Evolutionary conservation across 2,329 filamentous ascomycete genomes (phyloP).

Genomic region (Lasiodiplodia citricola): DNA sequence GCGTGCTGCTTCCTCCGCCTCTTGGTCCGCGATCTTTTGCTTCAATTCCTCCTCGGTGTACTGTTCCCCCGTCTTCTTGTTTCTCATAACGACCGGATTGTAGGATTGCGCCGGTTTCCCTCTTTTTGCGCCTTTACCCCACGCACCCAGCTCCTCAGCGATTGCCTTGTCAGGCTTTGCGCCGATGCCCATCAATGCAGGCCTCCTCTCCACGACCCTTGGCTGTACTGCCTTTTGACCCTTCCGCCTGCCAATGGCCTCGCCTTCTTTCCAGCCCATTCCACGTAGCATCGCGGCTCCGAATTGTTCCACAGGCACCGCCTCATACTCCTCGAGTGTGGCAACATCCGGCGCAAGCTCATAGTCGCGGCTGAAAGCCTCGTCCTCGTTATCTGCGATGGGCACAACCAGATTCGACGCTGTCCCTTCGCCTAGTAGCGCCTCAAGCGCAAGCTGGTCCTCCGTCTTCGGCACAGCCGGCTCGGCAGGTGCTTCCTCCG

Average conservation of each 20-base stretch:
- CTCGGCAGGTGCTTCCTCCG: constrained; percentile 30
- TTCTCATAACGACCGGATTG: constrained; percentile 65
- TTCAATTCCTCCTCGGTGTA: constrained; percentile 68
- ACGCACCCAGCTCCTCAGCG: constrained; percentile 75
- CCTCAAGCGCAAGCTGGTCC: constrained; percentile 62
- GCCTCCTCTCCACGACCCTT: constrained; percentile 70
- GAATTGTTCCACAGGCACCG: constrained; percentile 92
- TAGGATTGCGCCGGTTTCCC: constrained; percentile 57
- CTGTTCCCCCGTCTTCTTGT: constrained; percentile 66
- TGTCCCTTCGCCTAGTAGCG: constrained; percentile 48
- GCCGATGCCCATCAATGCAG: constrained; percentile 84
- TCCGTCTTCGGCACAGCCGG: constrained; percentile 50
- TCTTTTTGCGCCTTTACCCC: constrained; percentile 68
- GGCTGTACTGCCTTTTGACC: constrained; percentile 46
- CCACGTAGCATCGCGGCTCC: constrained; percentile 87
- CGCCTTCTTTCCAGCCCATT: constrained; percentile 89
- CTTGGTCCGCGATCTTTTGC: constrained; percentile 55
- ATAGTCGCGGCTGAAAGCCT: constrained; percentile 73
- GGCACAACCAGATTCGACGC: constrained; percentile 48
- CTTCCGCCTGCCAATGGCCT: constrained; percentile 59
- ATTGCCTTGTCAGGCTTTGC: constrained; percentile 75
- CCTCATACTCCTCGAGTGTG: constrained; percentile 82
- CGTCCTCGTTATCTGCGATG: constrained; percentile 60
- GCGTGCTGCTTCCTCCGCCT: constrained; percentile 48
- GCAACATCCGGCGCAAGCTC: constrained; percentile 74